phyloP scores from a whole-genome alignment of 208 protist genomes.

The Leptomonas seymouri region DNA sequence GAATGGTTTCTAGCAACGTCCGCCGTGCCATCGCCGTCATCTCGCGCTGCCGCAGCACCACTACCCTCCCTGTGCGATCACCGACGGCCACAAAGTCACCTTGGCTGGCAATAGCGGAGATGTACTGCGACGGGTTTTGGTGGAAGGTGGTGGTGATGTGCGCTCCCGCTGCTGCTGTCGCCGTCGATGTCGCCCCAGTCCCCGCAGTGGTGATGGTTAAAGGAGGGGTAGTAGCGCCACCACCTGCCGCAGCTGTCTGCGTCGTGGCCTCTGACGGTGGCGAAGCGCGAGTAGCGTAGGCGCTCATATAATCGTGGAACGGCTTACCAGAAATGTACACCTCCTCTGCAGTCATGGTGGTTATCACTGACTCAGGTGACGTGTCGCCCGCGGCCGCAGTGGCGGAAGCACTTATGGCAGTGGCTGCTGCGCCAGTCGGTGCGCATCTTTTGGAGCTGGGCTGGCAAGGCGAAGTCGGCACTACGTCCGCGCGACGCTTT shows the following conservation, averaged over 20 bases:
- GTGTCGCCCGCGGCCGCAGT: background rate
- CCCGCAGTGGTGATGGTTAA: slow-evolving; percentile 3
- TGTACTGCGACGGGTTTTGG: slow-evolving; percentile 58
- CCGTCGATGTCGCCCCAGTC: too few species aligned
- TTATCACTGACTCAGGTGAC: background rate
- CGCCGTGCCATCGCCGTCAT: slow-evolving; percentile 32
- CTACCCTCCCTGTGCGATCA: slow-evolving; percentile 72
- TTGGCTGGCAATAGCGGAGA: slow-evolving; percentile 69
- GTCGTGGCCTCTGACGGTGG: background rate
- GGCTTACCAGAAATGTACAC: slow-evolving; percentile 47
- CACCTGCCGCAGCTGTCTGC: background rate
- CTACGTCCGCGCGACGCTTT: slow-evolving; percentile 11
- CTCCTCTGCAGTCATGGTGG: slow-evolving; percentile 39
- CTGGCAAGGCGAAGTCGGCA: slow-evolving; percentile 5
- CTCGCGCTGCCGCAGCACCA: slow-evolving; percentile 63
- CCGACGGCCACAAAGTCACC: slow-evolving; percentile 80
- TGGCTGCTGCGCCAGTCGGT: background rate
- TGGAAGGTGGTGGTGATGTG: slow-evolving; percentile 36
- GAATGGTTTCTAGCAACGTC: slow-evolving; percentile 28
- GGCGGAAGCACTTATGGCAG: background rate
- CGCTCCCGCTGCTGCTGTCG: slow-evolving; percentile 10
- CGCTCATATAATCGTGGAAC: slow-evolving; percentile 41
- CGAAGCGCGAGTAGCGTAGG: slow-evolving; percentile 8
- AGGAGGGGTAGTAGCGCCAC: background rate
- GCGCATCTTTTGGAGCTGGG: background rate